Evolutionary conservation across 192 early-diverging fungal genomes (phyloP).

Genomic region (Rhizophagus clarus): DNA sequence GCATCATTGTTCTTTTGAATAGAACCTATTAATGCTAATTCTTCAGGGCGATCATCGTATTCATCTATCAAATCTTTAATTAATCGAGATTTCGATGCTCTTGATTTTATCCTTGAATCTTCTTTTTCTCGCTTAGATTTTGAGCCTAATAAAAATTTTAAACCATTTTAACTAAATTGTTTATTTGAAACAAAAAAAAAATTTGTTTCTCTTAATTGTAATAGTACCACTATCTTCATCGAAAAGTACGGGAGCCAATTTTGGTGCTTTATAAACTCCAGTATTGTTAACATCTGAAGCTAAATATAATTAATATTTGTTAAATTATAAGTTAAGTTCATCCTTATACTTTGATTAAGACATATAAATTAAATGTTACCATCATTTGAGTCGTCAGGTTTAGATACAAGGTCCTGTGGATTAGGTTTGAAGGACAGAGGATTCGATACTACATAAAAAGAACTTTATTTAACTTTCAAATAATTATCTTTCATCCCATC

Average conservation of each 20-base stretch:
- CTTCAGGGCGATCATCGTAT: constrained; percentile 87
- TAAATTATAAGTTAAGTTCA: constrained; percentile 3
- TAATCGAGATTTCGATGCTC: constrained; percentile 79
- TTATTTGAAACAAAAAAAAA: background rate
- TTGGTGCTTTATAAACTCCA: constrained; percentile 86
- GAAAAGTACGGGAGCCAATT: constrained; percentile 82
- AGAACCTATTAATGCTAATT: constrained; percentile 69
- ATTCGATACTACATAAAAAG: constrained; percentile 52
- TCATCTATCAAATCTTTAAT: constrained; percentile 82
- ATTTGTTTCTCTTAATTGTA: background rate
- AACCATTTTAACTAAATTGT: background rate
- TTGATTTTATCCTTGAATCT: constrained; percentile 62
- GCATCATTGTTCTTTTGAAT: constrained; percentile 64
- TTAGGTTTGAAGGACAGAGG: constrained; percentile 94
- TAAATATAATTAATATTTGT: background rate
- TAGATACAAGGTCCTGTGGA: constrained; percentile 62
- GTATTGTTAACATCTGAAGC: constrained; percentile 47
- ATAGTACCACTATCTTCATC: constrained; percentile 64
- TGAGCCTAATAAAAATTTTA: constrained; percentile 1
- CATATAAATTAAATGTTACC: constrained; percentile 24
- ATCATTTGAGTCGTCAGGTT: constrained; percentile 40
- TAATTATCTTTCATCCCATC: background rate
- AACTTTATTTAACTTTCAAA: background rate
- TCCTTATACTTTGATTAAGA: background rate
- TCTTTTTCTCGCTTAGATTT: constrained; percentile 63